Evolutionary conservation across 139 green algal genomes (phyloP).

Genomic region (Trebouxia sp.): DNA sequence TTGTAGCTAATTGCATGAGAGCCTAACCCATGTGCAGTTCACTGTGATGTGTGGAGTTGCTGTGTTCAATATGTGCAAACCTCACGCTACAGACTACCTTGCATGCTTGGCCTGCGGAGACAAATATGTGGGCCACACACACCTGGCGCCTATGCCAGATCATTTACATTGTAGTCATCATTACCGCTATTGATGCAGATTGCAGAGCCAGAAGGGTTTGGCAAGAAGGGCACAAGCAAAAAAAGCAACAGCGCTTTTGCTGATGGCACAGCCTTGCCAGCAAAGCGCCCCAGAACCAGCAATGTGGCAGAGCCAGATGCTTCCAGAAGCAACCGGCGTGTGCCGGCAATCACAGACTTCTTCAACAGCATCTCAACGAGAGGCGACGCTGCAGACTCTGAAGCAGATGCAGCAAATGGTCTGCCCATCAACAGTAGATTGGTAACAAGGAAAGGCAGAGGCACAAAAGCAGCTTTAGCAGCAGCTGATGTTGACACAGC

Average conservation of each 20-base stretch:
- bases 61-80: background rate
- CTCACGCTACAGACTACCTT: background rate
- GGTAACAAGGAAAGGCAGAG: too few relatives aligned
- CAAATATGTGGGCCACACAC: too few relatives aligned
- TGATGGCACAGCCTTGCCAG: conserved; percentile 8
- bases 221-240: background rate
- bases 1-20: too few relatives aligned
- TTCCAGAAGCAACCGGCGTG: background rate
- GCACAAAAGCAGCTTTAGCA: too few relatives aligned
- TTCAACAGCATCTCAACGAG: background rate
- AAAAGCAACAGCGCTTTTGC: background rate
- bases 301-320: conserved; percentile 10
- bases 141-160: too few relatives aligned
- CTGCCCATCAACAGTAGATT: too few relatives aligned
- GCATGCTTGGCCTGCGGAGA: background rate
- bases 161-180: too few relatives aligned
- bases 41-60: background rate
- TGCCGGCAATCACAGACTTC: background rate
- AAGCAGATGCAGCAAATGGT: too few relatives aligned
- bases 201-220: conserved; percentile 20
- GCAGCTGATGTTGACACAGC: too few relatives aligned
- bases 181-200: conserved; percentile 11
- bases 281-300: conserved; percentile 27
- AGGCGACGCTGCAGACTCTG: too few relatives aligned
- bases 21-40: background rate